These are phyloP conservation scores for Skeletonema costatum DNA, from an alignment of 108 stramenopile species.

Conservation along the genomic window DNA sequence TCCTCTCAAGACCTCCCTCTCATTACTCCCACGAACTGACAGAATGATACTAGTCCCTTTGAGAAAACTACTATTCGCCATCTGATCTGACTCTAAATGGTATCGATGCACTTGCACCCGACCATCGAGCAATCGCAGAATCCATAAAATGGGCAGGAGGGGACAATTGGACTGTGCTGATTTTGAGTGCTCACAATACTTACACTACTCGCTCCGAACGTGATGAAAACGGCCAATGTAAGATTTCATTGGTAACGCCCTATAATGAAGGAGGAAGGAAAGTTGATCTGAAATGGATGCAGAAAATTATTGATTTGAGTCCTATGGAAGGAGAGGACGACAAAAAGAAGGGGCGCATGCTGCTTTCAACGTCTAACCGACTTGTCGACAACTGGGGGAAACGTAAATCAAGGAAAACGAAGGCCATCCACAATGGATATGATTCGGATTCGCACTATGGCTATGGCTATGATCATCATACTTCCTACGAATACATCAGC, in stretches of 20 bases:
- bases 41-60: conserved; percentile 17
- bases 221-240: not conserved
- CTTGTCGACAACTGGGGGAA: not conserved
- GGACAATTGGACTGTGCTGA: conserved; percentile 2
- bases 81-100: conserved; percentile 1
- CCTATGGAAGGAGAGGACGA: not conserved
- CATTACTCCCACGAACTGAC: not conserved
- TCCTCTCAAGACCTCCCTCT: conserved; percentile 5
- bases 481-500: not conserved
- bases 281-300: not conserved
- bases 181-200: not conserved
- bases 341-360: not conserved
- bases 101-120: conserved; percentile 6
- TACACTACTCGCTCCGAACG: not conserved
- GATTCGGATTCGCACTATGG: not conserved
- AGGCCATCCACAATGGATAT: not conserved
- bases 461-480: not conserved
- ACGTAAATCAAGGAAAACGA: not conserved
- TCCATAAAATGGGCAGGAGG: conserved; percentile 8
- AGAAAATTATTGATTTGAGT: not conserved
- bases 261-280: conserved; percentile 3
- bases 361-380: not conserved
- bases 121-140: conserved; percentile 8
- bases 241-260: not conserved
- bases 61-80: conserved; percentile 2